A percentile compares a stretch with the other conserved stretches of the same genome.
phyloP scores from a whole-genome alignment of 768 basidiomycete genomes.

The Russula earlei region DNA sequence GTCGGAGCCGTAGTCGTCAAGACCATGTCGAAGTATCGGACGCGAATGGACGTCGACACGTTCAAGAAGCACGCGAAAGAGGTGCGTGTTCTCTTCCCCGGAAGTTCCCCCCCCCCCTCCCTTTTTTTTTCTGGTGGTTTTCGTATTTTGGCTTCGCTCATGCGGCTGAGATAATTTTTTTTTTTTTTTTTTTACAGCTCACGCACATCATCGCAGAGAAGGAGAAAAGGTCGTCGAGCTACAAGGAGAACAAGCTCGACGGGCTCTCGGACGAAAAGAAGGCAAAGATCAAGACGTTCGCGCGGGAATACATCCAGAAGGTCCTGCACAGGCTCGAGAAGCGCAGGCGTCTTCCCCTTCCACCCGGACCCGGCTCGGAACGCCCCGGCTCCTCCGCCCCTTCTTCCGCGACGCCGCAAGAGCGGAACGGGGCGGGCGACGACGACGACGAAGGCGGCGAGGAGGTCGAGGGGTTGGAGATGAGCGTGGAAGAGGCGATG shows the following conservation, averaged over 20 bases:
- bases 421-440: no score
- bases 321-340: constrained; percentile 61
- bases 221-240: constrained; percentile 85
- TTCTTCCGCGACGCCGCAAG: background rate
- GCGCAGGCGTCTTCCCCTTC: constrained; percentile 23
- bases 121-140: no score
- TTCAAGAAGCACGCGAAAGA: constrained; percentile 97
- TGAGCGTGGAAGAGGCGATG: constrained; percentile 24
- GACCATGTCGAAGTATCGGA: constrained; percentile 82
- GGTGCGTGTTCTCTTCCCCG: constrained; percentile 36
- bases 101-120: no score
- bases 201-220: constrained; percentile 84
- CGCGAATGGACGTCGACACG: constrained; percentile 60
- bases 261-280: constrained; percentile 78
- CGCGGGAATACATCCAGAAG: constrained; percentile 85
- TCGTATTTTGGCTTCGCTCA: background rate
- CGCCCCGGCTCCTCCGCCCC: background rate
- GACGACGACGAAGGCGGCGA: constrained; percentile 23
- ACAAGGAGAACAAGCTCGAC: constrained; percentile 59
- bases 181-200: constrained; percentile 40
- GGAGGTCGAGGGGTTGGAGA: constrained; percentile 19
- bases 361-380: constrained; percentile 17
- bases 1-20: constrained; percentile 87
- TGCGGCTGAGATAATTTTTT: background rate
- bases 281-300: constrained; percentile 84